phyloP scores from a whole-genome alignment of 371 early-diverging fungal genomes.

The Circinella umbellata region DNA sequence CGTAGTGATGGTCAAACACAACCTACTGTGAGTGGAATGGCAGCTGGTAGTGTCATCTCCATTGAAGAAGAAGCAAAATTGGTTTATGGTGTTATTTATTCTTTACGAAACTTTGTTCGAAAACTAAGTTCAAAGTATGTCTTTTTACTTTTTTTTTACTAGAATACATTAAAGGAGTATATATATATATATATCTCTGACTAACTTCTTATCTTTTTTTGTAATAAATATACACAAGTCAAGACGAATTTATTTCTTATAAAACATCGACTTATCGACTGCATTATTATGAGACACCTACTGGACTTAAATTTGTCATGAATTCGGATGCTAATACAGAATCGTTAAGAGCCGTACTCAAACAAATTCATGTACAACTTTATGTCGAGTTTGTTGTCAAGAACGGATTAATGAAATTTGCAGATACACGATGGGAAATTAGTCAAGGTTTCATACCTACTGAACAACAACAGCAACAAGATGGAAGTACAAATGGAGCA shows the following conservation, averaged over 20 bases:
- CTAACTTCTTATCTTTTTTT: not conserved
- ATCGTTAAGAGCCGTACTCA: constrained; percentile 70
- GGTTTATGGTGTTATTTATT: constrained; percentile 91
- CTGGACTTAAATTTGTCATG: constrained; percentile 87
- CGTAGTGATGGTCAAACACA: constrained; percentile 31
- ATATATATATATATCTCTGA: too few species aligned
- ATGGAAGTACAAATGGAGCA: constrained; percentile 14
- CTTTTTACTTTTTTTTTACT: too few species aligned
- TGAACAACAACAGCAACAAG: constrained; percentile 24
- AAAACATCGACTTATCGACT: constrained; percentile 85
- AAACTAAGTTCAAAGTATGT: constrained; percentile 67
- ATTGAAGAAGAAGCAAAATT: constrained; percentile 91
- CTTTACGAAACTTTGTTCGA: constrained; percentile 85
- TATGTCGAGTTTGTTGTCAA: constrained; percentile 93
- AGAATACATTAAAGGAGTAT: too few species aligned
- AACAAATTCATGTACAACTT: constrained; percentile 82
- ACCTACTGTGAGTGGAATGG: constrained; percentile 35
- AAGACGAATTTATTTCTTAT: constrained; percentile 81
- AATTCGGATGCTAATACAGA: constrained; percentile 80
- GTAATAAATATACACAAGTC: constrained; percentile 30
- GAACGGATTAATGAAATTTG: constrained; percentile 70
- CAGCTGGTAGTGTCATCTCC: constrained; percentile 65
- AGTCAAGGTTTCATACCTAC: constrained; percentile 41
- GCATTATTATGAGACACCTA: constrained; percentile 89
- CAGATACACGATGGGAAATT: constrained; percentile 59